Conservation (phyloP, 768 basidiomycete genomes). For the Pleurotus tuber-regium region DNA sequence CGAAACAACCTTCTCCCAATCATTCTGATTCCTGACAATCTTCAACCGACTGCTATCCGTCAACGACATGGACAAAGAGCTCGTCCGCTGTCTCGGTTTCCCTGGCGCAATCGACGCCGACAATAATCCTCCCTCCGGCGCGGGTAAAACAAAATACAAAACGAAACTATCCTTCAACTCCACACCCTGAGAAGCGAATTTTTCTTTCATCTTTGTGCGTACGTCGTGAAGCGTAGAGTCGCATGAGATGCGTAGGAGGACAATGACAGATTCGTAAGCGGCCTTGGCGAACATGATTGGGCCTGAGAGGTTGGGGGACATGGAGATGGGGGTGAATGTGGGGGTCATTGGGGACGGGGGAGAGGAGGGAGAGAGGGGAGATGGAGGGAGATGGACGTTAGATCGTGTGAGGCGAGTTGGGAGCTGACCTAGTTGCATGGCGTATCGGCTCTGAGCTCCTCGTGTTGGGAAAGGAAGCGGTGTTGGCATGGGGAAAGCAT, state of each 20-base stretch:
- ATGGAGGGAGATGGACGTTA: slow-evolving; percentile 22
- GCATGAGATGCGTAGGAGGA: slow-evolving; percentile 56
- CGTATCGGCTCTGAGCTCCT: background rate
- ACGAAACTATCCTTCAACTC: slow-evolving; percentile 53
- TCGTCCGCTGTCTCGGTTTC: slow-evolving; percentile 25
- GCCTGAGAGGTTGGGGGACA: slow-evolving; percentile 22
- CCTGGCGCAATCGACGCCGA: slow-evolving; percentile 11
- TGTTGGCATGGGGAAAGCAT: slow-evolving; percentile 25
- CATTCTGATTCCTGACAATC: slow-evolving; percentile 51
- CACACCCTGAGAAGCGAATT: slow-evolving; percentile 55
- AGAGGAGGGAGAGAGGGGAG: slow-evolving; percentile 37
- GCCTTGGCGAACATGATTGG: slow-evolving; percentile 58
- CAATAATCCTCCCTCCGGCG: slow-evolving; percentile 9
- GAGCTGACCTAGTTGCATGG: slow-evolving; percentile 12
- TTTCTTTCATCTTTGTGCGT: slow-evolving; percentile 58
- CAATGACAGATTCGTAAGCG: slow-evolving; percentile 55
- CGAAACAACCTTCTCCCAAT: slow-evolving; percentile 55
- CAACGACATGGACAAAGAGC: slow-evolving; percentile 20
- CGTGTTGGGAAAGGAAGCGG: background rate
- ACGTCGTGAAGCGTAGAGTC: slow-evolving; percentile 48
- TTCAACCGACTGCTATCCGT: slow-evolving; percentile 32
- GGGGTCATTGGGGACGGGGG: slow-evolving; percentile 18
- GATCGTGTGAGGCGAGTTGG: slow-evolving; percentile 15
- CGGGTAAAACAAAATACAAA: slow-evolving; percentile 49
- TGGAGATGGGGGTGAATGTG: slow-evolving; percentile 23